Evolutionary conservation across 768 basidiomycete genomes (phyloP), one percentile per base, ranked within the genome.

Genomic region (Suillus placidus): DNA sequence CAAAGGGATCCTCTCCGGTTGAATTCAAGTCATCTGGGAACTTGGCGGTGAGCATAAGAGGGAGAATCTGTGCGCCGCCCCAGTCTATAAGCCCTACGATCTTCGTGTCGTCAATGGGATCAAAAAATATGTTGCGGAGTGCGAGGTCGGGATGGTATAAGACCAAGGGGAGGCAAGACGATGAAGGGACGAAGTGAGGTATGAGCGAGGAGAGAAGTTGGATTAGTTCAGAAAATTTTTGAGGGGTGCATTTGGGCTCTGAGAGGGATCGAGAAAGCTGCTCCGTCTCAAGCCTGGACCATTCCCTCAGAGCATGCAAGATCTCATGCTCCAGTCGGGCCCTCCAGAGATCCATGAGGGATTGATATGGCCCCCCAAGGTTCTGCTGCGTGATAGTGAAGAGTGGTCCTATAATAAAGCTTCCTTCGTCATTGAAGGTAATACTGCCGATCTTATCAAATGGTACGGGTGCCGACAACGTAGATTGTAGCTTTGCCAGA

Each of bases 101-200:
- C 23, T 58, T 58, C 2, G 37, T 58, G 23, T 58, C 37, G 14
- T 58, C 56, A 9, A 4, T 58, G 16, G 23, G 56, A 38, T 58
- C 56, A 58, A 58, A 58, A 58, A 58, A 57, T 3, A 58, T 23
- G 23, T 58, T 58, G 14, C 56, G 56, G 4, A 58, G 56, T 37
- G 56, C 56, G 37, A 58, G 37, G 56, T 58, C 56, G 2, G 56
- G 56, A 38, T 58, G 56, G 16, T 58, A n/a, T 26, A 60, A 60
- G 18, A 12, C 38, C 38, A 60, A 40, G 9, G 26, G 37, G 23
- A 58, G 37, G n/a, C 30, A 60, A 40, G 26, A 30, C 2, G 57
- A 20, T 30, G 26, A 38, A 60, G 57, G 57, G 8, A 60, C 26
- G 18, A 60, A 60, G 38, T 42, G 38, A 2, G 26, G 57, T 20